Evolutionary conservation across 768 basidiomycete species (phyloP), one percentile per base, ranked within the genome.

Genomic region (Naematelia encephala): DNA sequence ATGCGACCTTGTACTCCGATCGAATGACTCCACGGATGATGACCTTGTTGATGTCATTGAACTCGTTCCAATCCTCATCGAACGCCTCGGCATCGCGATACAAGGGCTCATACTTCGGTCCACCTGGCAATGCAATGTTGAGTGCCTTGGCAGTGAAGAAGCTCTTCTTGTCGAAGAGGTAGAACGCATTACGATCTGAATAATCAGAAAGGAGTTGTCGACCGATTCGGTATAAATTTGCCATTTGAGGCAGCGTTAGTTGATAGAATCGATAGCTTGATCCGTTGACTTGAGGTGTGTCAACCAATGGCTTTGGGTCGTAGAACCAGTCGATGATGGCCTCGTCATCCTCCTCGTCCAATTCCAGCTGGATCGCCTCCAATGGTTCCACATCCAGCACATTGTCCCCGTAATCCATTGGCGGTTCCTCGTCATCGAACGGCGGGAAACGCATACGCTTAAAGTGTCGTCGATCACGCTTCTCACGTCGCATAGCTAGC

Each of bases 361-460:
- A 80, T 66, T 99, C 96, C 55, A 98, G 81, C 78, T 98, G 96
- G 70, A 99, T 99, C 21, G 92, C 90, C 77, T 99, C 96, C 54
- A 99, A 82, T 44, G 96, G 96, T 48, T 99, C 96, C 10, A 97
- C 93, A 70, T 99, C 96, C 68, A 99, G 80, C 11, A 99, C 88
- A 77, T 99, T 99, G 82, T 99, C 96, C 54, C 96, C 96, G 71
- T 99, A 99, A 75, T 99, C 96, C 77, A 97, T 83, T 2, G 96
- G 96, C 8, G 96, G 96, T 70, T 99, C 96, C 79, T 99, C 94
- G 73, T 98, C 96, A 74, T 99, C 96, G 74, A 98, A 99, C 0
- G 94, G 96, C 22, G 96, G 96, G 80, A 98, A 99, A 22, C 94
- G 86, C 92, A 99, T 97, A 47, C 96, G 90, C 81, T 99, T 99